Evolutionary conservation across 129 eudicot genomes (phyloP).

Genomic region (Saposhnikovia divaricata): DNA sequence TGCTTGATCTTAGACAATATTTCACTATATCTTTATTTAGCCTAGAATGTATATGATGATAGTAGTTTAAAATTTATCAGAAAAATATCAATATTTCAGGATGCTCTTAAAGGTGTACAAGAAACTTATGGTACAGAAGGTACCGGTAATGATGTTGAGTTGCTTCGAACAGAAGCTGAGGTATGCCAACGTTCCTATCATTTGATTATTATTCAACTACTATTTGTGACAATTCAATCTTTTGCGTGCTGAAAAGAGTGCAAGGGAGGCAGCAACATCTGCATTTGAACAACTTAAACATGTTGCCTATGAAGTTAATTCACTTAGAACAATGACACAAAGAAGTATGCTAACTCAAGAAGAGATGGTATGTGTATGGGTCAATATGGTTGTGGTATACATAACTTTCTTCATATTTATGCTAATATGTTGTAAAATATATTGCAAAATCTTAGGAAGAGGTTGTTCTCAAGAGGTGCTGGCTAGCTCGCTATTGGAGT

Average conservation of each 20-base stretch:
- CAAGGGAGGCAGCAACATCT: slow-evolving; percentile 62
- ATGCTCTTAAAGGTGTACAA: slow-evolving; percentile 61
- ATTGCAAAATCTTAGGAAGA: slow-evolving; percentile 58
- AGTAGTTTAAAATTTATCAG: background rate
- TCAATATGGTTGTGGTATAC: slow-evolving; percentile 1
- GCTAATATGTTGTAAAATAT: background rate
- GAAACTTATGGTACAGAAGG: slow-evolving; percentile 37
- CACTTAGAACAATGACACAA: slow-evolving; percentile 54
- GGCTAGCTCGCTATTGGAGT: slow-evolving; percentile 87
- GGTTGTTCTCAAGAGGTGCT: slow-evolving; percentile 85
- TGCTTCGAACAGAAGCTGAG: slow-evolving; percentile 68
- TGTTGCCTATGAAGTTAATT: slow-evolving; percentile 41
- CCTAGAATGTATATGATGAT: too few species aligned
- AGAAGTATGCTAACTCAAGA: slow-evolving; percentile 75
- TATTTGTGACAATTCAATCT: background rate
- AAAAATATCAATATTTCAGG: slow-evolving; percentile 22
- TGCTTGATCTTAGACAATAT: too few species aligned
- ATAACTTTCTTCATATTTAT: background rate
- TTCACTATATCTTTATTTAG: too few species aligned
- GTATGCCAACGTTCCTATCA: slow-evolving; percentile 31
- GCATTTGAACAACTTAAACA: slow-evolving; percentile 55
- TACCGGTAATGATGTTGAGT: slow-evolving; percentile 41
- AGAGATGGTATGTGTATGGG: slow-evolving; percentile 65
- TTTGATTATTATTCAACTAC: slow-evolving; percentile 7
- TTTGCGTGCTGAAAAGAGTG: slow-evolving; percentile 32